Base-by-base conservation (phyloP, 139 green algal genomes). In the Chlamydomonas incerta region DNA sequence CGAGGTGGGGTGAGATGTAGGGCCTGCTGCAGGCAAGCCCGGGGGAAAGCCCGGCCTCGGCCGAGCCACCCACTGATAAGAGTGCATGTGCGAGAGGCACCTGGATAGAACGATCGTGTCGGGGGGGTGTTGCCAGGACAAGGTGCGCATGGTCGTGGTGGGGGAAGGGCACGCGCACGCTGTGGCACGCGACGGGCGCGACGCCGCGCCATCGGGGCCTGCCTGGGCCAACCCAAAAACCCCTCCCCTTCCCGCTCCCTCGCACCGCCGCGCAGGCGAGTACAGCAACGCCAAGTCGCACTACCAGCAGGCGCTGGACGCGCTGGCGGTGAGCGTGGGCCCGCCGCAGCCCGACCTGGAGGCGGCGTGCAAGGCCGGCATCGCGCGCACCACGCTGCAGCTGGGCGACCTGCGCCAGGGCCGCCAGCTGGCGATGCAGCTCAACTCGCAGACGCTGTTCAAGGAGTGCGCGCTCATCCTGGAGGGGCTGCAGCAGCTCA, bases 391-490 rank as follows among this genome's bases (percentile, higher is more conserved):
- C 76, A 88, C 69, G 35, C 74, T 97, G 55, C 93, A 95, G 69
- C 58, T 93, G 71, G 95, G 95, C 31, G 93, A 97, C 82, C 70
- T 95, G 28, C 89, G 92, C 57, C 83, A 85, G 10, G 95, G 94
- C 34, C 80, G 90, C 55, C 74, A 89, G 73, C 66, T 95, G 77
- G 93, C 91, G 26, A 47, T 95, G 37, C 76, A 91, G 20, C 70
- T 83, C 67, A 90, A 90, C 65, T 90, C 79, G 85, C 34, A 80
- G 72, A 23, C 67, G 29, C 91, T 98, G 24, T 96, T 87, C 89
- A 92, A 93, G 83, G 94, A 97, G 75, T 96, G 92, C 72, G 95
- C 92, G 33, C 83, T 82, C 26, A 95, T 97, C 66, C 74, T 97
- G 74, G 95, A 97, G 88, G 69, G 60, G 0, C 82, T 91, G 87